A percentile compares a stretch with the other conserved stretches of the same genome.
phyloP scores from a whole-genome alignment of 2,329 filamentous ascomycete genomes.

The Mycosphaerelloides madeirae region DNA sequence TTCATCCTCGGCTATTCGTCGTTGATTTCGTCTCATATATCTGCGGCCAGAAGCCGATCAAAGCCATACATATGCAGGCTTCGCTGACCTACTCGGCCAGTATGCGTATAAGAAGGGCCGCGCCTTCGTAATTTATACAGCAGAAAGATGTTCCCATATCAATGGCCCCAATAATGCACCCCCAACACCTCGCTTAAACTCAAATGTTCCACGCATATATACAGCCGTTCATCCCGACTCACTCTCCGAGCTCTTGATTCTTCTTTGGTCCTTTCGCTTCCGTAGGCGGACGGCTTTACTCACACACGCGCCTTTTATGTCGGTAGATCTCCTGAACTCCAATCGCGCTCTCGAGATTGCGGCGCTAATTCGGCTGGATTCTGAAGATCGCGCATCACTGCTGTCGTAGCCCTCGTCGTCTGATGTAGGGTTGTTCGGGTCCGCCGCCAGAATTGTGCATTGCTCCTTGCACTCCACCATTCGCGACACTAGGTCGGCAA shows the following conservation, averaged over 20 bases:
- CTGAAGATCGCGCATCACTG: slow-evolving; percentile 7
- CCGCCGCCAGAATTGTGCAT: slow-evolving; percentile 28
- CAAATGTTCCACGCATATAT: slow-evolving; percentile 4
- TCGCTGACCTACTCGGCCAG: no score
- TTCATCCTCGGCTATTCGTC: not conserved
- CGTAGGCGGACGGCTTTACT: slow-evolving; percentile 24
- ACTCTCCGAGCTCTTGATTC: slow-evolving; percentile 17
- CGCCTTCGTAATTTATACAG: no score
- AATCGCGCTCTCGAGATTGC: slow-evolving; percentile 13
- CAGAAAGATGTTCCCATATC: no score
- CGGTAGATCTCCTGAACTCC: slow-evolving; percentile 21
- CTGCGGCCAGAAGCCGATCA: no score
- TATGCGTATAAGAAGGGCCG: no score
- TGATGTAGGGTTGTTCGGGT: not conserved
- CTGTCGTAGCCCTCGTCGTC: slow-evolving; percentile 29
- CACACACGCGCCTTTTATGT: slow-evolving; percentile 25
- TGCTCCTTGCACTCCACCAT: slow-evolving; percentile 41
- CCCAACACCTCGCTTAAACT: slow-evolving; percentile 15
- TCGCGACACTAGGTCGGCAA: slow-evolving; percentile 38
- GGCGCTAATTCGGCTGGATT: slow-evolving; percentile 20
- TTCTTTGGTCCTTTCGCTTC: slow-evolving; percentile 16
- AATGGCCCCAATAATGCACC: slow-evolving; percentile 2
- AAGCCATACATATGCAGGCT: not conserved
- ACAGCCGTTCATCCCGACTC: slow-evolving; percentile 6
- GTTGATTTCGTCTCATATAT: no score